These are phyloP conservation scores for Stylosanthes scabra DNA, from an alignment of 331 rosid genomes.

Conservation along the genomic window DNA sequence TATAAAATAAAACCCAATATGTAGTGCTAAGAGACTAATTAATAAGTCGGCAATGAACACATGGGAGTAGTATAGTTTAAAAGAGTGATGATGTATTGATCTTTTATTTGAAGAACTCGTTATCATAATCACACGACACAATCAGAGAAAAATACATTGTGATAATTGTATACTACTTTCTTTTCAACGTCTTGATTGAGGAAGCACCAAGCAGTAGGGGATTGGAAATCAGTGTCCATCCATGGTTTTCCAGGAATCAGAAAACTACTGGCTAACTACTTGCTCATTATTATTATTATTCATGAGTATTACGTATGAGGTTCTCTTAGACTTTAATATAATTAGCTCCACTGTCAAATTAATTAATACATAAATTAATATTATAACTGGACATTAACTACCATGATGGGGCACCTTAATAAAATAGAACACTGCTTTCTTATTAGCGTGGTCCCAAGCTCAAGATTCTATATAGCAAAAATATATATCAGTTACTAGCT, in stretches of 20 bases:
- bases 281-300: not conserved
- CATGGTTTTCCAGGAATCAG: not conserved
- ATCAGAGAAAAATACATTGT: too few species aligned
- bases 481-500: not conserved
- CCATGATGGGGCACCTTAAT: not conserved
- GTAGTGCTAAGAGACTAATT: too few species aligned
- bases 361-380: too few species aligned
- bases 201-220: too few species aligned
- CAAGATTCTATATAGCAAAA: not conserved
- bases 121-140: too few species aligned
- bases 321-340: not conserved
- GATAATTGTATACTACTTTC: too few species aligned
- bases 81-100: too few species aligned
- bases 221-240: not conserved
- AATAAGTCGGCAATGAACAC: too few species aligned
- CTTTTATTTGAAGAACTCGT: too few species aligned
- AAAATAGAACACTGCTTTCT: not conserved
- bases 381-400: conserved; percentile 1
- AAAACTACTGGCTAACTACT: not conserved
- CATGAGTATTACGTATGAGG: not conserved
- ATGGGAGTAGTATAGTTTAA: too few species aligned
- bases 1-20: too few species aligned
- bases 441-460: conserved; percentile 15
- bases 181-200: not conserved
- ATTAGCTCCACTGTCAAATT: not conserved